These are phyloP conservation scores for Cytospora paraplurivora DNA, from an alignment of 2,329 filamentous ascomycete species.

Conservation along the genomic window DNA sequence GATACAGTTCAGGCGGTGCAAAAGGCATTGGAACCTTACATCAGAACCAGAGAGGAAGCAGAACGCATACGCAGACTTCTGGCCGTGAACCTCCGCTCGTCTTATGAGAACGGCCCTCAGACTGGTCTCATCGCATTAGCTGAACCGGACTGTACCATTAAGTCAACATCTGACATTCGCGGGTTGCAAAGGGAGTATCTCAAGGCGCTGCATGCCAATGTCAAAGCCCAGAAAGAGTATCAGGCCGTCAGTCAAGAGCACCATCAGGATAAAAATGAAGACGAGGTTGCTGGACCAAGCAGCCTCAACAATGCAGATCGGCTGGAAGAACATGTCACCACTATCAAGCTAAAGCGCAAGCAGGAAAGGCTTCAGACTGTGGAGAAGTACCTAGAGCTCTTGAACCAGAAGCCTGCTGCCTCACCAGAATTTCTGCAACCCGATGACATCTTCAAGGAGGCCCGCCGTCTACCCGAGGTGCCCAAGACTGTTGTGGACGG, in stretches of 20 bases:
- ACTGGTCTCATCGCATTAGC: conserved; percentile 52
- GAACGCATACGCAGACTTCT: conserved; percentile 58
- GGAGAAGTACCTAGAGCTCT: conserved; percentile 52
- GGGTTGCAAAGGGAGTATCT: conserved; percentile 59
- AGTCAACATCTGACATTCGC: conserved; percentile 42
- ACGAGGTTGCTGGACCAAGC: conserved; percentile 22
- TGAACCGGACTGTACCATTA: conserved; percentile 42
- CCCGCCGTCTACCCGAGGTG: conserved; percentile 50
- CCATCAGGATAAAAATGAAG: conserved; percentile 33
- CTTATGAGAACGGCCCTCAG: conserved; percentile 46
- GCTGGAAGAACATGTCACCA: conserved; percentile 54
- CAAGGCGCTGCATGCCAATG: conserved; percentile 54
- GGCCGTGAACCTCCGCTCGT: conserved; percentile 54
- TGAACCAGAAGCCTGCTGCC: conserved; percentile 56
- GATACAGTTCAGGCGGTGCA: conserved; percentile 45
- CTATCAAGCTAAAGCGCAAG: conserved; percentile 55
- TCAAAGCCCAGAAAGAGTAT: conserved; percentile 54
- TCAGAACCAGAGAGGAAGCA: conserved; percentile 60
- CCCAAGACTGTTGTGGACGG: conserved; percentile 55
- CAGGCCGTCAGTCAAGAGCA: conserved; percentile 37
- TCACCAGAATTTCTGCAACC: conserved; percentile 53
- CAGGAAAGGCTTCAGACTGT: conserved; percentile 53
- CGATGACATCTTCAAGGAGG: conserved; percentile 49
- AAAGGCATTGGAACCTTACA: conserved; percentile 51
- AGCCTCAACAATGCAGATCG: conserved; percentile 26